Evolutionary conservation across 2,329 filamentous ascomycete species (phyloP), one percentile per base, ranked within the genome.

Genomic region (Chaetothyriales sp.): DNA sequence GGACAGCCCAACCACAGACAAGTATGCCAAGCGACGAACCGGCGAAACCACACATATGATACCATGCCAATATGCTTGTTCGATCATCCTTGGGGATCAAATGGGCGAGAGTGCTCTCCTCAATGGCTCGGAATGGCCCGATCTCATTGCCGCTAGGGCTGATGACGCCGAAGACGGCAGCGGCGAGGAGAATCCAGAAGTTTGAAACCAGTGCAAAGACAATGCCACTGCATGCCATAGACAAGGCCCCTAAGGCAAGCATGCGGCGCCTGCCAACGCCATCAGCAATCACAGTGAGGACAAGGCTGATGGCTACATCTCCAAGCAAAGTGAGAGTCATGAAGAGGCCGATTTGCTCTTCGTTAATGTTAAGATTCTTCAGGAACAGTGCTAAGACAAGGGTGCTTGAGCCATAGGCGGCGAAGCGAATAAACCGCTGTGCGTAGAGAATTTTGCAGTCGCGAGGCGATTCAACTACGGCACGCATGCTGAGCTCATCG

Each of bases 51-150:
- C 64, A 58, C 5, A 69, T 58, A 2, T 64, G 67, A 59, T 85
- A 82, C 81, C 81, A 85, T 7, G 77, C 74, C 53, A 83, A 69
- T n/a, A 85, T 79, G 64, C 84, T 80, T 13, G 78, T 69, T 46
- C 81, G 68, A 0, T 73, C 76, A 28, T 70, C 65, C 0, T 74
- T 70, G 0, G 67, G 72, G 0, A 79, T 82, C 45, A 84, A 69
- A 61, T 83, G 78, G 4, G 79, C 77, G 6, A 84, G 62, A 33
- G 77, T 78, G 0, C 76, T 80, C 68, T 85, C 81, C 61, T 85
- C 82, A 29, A 85, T 77, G 2, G 78, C 78, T 40, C 81, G 70
- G 58, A 85, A 85, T 0, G 82, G 81, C 0, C 81, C 82, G 61
- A 84, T 82, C 57, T 85, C 82, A 15, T 78, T 76, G 5, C 81